These are phyloP conservation scores for Veloboletus limbatus DNA, from an alignment of 1,284 basidiomycete species.

Conservation along the genomic window DNA sequence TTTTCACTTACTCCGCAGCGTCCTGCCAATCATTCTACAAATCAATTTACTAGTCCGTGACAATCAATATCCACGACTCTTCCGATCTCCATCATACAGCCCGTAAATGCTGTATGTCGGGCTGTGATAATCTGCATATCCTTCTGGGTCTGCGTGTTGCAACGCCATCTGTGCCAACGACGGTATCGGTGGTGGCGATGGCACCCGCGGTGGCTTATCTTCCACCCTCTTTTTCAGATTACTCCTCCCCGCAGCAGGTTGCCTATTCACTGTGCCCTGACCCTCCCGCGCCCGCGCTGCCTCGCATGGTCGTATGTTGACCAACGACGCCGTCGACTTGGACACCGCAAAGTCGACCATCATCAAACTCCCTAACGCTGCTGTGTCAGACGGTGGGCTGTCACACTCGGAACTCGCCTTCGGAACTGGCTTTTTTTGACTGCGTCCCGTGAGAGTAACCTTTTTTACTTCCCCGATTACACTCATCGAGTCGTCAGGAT, in stretches of 20 bases:
- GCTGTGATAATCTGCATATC: constrained; percentile 64
- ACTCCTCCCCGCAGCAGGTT: constrained; percentile 20
- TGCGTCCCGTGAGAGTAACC: constrained; percentile 24
- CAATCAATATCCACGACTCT: constrained; percentile 41
- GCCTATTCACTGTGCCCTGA: constrained; percentile 1
- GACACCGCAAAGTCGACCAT: constrained; percentile 48
- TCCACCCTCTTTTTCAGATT: constrained; percentile 37
- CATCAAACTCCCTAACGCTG: constrained; percentile 58
- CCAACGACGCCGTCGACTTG: constrained; percentile 35
- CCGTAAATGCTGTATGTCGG: constrained; percentile 81
- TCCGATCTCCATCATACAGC: constrained; percentile 63
- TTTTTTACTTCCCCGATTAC: constrained; percentile 45
- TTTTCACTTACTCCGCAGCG: constrained; percentile 28
- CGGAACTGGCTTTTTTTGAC: constrained; percentile 36
- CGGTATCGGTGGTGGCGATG: constrained; percentile 70
- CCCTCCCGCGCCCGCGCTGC: constrained; percentile 20
- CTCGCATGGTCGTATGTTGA: constrained; percentile 32
- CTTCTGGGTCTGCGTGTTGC: constrained; percentile 56
- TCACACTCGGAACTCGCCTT: constrained; percentile 17
- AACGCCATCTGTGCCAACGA: constrained; percentile 75
- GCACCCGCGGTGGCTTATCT: constrained; percentile 71
- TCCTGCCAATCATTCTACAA: constrained; percentile 27
- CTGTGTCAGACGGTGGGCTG: constrained; percentile 41
- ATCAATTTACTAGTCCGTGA: constrained; percentile 25
- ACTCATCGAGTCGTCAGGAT: constrained; percentile 70